Evolutionary conservation across 2,329 filamentous ascomycete genomes (phyloP).

Genomic region (Ophiosphaerella narmari): DNA sequence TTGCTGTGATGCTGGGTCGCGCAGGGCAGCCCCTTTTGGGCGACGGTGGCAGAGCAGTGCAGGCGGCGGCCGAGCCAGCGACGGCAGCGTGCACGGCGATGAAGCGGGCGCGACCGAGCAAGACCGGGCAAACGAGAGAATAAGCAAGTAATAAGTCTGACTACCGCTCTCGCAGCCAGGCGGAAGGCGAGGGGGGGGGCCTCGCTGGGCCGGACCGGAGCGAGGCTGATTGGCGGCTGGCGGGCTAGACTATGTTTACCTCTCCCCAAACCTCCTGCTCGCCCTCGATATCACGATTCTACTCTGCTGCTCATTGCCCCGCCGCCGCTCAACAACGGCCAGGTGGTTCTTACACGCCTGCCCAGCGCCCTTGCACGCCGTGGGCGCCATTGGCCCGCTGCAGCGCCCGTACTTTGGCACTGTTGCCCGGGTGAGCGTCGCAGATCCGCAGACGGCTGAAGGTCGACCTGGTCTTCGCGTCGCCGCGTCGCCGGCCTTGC

Average conservation of each 20-base stretch:
- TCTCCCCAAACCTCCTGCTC: conserved; percentile 32
- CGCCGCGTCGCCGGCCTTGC: conserved; percentile 40
- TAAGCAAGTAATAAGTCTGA: neutral
- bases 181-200: conserved; percentile 40
- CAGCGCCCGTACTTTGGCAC: conserved; percentile 40
- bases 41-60: no score
- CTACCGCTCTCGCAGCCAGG: conserved; percentile 1
- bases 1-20: no score
- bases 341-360: conserved; percentile 25
- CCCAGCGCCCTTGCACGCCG: conserved; percentile 17
- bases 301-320: conserved; percentile 20
- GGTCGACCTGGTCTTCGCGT: conserved; percentile 38
- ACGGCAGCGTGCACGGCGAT: no score
- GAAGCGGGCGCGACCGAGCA: no score
- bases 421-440: conserved; percentile 33
- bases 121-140: neutral
- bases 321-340: conserved; percentile 31
- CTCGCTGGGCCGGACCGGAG: conserved; percentile 35
- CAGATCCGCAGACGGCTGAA: conserved; percentile 18
- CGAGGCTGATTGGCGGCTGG: conserved; percentile 44
- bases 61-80: no score
- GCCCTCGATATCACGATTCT: conserved; percentile 23
- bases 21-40: no score
- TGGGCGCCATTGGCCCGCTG: conserved; percentile 17
- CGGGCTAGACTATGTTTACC: conserved; percentile 44